These are phyloP conservation scores for Cladosporium cucumerinum DNA, from an alignment of 2,329 filamentous ascomycete genomes.

Conservation along the genomic window DNA sequence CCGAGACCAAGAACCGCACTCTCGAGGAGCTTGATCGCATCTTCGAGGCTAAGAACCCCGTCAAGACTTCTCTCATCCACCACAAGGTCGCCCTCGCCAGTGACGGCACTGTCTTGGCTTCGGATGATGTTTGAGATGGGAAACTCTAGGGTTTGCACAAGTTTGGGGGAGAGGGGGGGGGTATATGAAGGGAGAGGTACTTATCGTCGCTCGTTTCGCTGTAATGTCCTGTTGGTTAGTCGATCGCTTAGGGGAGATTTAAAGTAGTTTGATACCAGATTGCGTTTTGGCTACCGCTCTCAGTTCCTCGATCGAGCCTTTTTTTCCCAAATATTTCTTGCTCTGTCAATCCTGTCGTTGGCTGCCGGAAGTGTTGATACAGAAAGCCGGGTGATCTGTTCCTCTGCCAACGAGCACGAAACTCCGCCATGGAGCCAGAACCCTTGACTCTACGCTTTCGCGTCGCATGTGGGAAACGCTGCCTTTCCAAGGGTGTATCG, in stretches of 20 bases:
- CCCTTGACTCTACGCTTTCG: neutral
- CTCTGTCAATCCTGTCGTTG: neutral
- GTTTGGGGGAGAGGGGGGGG: neutral
- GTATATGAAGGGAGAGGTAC: neutral
- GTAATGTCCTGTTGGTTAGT: neutral
- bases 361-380: neutral
- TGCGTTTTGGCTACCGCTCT: neutral
- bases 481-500: too few relatives aligned
- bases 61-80: slow-evolving; percentile 33
- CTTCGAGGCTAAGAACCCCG: slow-evolving; percentile 40
- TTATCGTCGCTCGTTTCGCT: slow-evolving; percentile 2
- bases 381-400: neutral
- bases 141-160: neutral
- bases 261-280: neutral
- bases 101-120: slow-evolving; percentile 25
- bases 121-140: slow-evolving; percentile 22
- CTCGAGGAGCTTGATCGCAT: slow-evolving; percentile 47
- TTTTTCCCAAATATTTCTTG: neutral
- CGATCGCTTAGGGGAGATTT: neutral
- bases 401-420: neutral
- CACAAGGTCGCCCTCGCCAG: slow-evolving; percentile 27
- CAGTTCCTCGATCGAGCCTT: neutral
- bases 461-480: neutral
- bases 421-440: neutral
- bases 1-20: slow-evolving; percentile 42